Percentiles rank a stretch among this genome's conserved stretches.
Conservation (phyloP, 768 basidiomycete genomes). For the Obba rivulosa region DNA sequence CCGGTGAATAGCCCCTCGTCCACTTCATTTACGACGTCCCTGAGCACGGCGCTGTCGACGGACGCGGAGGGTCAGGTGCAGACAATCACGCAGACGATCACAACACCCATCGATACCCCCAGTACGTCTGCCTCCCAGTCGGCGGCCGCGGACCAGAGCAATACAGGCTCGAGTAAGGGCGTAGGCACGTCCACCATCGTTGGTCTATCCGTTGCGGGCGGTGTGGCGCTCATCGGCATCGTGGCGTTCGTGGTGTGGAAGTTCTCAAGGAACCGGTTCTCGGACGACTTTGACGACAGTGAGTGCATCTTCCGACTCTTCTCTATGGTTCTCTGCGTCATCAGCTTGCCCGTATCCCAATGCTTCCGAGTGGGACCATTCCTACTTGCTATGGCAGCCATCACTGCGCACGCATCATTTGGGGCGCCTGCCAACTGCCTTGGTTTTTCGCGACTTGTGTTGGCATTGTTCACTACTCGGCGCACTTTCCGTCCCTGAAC, state of each 20-base stretch:
- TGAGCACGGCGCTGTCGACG: constrained; percentile 20
- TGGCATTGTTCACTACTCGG: no score
- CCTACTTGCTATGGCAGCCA: no score
- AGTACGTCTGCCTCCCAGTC: constrained; percentile 22
- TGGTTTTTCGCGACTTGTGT: no score
- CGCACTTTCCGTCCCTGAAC: no score
- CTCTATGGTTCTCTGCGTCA: no score
- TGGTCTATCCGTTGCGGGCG: constrained; percentile 78
- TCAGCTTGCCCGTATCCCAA: no score
- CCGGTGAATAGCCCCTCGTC: constrained; percentile 4
- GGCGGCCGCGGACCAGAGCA: constrained; percentile 18
- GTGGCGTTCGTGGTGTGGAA: constrained; percentile 82
- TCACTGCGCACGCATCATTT: no score
- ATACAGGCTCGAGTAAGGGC: constrained; percentile 27
- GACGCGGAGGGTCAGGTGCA: constrained; percentile 24
- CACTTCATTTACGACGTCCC: constrained; percentile 1
- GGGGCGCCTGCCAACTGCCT: no score
- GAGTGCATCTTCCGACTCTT: constrained; percentile 26
- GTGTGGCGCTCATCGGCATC: constrained; percentile 66
- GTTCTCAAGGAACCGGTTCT: constrained; percentile 72
- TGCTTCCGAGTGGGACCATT: no score
- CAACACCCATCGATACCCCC: constrained; percentile 14
- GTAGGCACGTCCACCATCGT: constrained; percentile 69
- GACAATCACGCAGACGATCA: constrained; percentile 19
- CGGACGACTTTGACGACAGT: constrained; percentile 67